Evolutionary conservation across 176 grass and related monocot genomes (phyloP), one percentile per base, ranked within the genome.

Genomic region (Bonia amplexicaulis): DNA sequence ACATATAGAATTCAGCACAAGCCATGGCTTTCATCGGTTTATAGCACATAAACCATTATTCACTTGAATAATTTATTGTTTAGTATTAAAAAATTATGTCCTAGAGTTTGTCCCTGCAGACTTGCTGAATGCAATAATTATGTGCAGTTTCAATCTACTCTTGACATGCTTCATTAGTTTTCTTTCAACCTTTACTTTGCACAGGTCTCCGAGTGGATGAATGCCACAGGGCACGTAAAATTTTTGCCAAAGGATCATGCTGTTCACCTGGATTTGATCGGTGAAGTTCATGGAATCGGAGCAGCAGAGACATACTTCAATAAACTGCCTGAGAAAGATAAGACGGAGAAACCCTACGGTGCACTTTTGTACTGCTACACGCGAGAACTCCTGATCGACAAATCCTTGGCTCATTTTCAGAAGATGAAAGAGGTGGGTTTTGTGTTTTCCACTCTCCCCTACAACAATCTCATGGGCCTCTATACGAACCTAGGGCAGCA

Each of bases 171-270:
- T 86, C 41, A 54, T 79, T 13, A 12, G 12, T 52, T 86, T 66
- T 23, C 25, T 82, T 23, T 1, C 2, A 53, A 76, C 52, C 53
- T 16, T n/a, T 76, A 47, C 55, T 77, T 82, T 80, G 27, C 12
- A 61, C 79, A 97, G 95, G 91, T 97, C 74, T 97, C 89, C 42
- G 95, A 97, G 47, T 93, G 95, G 95, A 91, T 94, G 92, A 89
- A 88, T 71, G 82, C 42, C 17, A 84, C 87, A 85, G 74, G 84
- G 2, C 90, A 94, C 13, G 53, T 93, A 67, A 80, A 77, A 23
- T 97, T 94, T 80, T 51, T 58, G 77, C 78, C 88, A 46, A 91
- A 81, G 44, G 92, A 97, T 80, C 82, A 91, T 82, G 95, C 92
- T 52, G 76, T 97, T 66, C 95, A 94, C 74, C 75, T 94, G 12